A percentile compares a stretch with the other conserved stretches of the same genome.
These are phyloP conservation scores for Aspergillus ibericus DNA, from an alignment of 2,329 filamentous ascomycete genomes.

Conservation along the genomic window DNA sequence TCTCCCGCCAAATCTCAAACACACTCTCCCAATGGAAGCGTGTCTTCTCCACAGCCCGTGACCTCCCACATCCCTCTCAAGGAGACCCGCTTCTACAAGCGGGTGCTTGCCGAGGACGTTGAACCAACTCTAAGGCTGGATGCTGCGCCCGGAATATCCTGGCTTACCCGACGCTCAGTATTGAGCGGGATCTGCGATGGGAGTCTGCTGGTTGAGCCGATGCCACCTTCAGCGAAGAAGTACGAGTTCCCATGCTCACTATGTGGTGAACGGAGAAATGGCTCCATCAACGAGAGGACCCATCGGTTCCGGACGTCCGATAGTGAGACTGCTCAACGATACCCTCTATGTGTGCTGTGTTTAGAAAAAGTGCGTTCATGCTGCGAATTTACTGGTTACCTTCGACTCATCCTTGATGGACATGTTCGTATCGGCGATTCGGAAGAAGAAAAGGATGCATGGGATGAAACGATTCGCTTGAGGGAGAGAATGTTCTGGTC, in stretches of 20 bases:
- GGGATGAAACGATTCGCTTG: constrained; percentile 89
- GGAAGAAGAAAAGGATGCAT: constrained; percentile 81
- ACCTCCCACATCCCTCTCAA: constrained; percentile 63
- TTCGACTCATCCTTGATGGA: constrained; percentile 88
- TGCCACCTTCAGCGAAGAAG: constrained; percentile 59
- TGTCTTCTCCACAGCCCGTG: constrained; percentile 44
- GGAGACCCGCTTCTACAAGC: constrained; percentile 92
- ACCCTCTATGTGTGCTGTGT: constrained; percentile 88
- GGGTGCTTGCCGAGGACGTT: constrained; percentile 83
- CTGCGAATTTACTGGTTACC: constrained; percentile 88
- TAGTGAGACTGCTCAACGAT: constrained; percentile 79
- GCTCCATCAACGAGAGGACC: constrained; percentile 69
- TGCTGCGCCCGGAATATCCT: constrained; percentile 84
- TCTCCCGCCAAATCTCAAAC: constrained; percentile 59
- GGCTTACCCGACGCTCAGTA: constrained; percentile 85
- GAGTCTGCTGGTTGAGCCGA: constrained; percentile 83
- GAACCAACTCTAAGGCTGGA: constrained; percentile 92
- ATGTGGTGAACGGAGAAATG: constrained; percentile 79
- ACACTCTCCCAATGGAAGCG: constrained; percentile 51
- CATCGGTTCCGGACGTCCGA: constrained; percentile 90
- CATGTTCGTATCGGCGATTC: constrained; percentile 82
- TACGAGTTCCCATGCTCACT: constrained; percentile 72
- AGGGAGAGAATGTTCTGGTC: constrained; percentile 98
- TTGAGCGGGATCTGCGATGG: constrained; percentile 81
- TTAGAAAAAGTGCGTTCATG: constrained; percentile 78